phyloP scores from a whole-genome alignment of 164 flowering plant species.

The Malania oleifera region DNA sequence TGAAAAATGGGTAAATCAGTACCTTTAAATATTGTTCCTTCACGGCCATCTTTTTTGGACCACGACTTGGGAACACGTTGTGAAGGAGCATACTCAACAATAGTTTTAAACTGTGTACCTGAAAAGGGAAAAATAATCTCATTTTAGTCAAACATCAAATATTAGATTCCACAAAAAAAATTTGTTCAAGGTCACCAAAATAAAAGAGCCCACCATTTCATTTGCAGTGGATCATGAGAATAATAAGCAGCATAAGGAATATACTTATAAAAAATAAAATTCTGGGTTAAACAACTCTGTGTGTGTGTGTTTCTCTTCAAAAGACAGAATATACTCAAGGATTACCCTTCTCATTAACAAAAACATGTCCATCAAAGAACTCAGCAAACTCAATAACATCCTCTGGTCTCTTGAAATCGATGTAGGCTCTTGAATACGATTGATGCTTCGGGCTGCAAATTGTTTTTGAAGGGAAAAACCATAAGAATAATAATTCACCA shows the following conservation, averaged over 20 bases:
- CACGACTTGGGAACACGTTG: slow-evolving; percentile 73
- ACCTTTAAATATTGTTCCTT: slow-evolving; percentile 84
- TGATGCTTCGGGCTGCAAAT: slow-evolving; percentile 64
- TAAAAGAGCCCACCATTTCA: neutral
- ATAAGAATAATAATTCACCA: neutral
- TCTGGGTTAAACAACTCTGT: too few species aligned
- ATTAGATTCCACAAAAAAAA: neutral
- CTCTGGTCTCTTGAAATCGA: slow-evolving; percentile 70
- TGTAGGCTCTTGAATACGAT: slow-evolving; percentile 62
- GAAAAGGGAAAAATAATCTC: neutral
- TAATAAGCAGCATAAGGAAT: too few species aligned
- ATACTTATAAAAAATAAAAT: too few species aligned
- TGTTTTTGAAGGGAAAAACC: neutral
- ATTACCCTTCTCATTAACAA: slow-evolving; percentile 90
- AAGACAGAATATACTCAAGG: neutral
- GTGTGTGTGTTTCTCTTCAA: too few species aligned
- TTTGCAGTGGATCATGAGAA: too few species aligned
- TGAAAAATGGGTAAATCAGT: neutral
- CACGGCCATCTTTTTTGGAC: slow-evolving; percentile 85
- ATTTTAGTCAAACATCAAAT: neutral
- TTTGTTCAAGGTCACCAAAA: neutral
- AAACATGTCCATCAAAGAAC: slow-evolving; percentile 79
- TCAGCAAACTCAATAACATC: slow-evolving; percentile 90
- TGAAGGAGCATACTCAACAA: slow-evolving; percentile 92
- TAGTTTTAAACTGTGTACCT: slow-evolving; percentile 71